Percentiles rank a stretch among this genome's conserved stretches.
phyloP scores from a whole-genome alignment of 306 rosid species.

The Cicer cuneatum region DNA sequence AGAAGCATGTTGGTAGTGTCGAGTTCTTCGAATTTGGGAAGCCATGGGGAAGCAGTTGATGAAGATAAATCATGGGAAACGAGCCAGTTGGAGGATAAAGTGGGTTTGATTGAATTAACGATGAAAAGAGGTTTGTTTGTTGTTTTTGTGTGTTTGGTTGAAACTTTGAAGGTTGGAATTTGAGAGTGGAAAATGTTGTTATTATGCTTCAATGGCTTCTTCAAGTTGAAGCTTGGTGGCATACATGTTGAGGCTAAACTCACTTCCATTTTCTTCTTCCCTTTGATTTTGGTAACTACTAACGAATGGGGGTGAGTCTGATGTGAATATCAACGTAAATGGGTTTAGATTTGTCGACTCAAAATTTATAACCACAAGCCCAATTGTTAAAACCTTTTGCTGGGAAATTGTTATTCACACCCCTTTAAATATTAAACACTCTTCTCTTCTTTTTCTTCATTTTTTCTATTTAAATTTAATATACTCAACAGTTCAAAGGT shows the following conservation, averaged over 20 bases:
- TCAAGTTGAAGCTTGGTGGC: constrained; percentile 42
- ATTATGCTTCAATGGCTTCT: constrained; percentile 39
- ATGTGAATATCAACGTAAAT: not conserved
- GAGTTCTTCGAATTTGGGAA: constrained; percentile 82
- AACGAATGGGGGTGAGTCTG: not conserved
- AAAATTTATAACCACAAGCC: not conserved
- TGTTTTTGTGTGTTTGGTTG: constrained; percentile 39
- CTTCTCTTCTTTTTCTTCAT: no score
- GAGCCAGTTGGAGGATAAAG: constrained; percentile 72
- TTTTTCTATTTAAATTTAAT: no score
- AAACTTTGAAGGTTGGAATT: constrained; percentile 42
- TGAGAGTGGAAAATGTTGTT: constrained; percentile 48
- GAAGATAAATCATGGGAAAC: constrained; percentile 51
- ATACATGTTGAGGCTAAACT: constrained; percentile 60
- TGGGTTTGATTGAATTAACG: constrained; percentile 49
- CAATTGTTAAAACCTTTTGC: not conserved
- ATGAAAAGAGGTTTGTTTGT: constrained; percentile 39
- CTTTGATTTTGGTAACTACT: not conserved
- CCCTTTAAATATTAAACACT: no score
- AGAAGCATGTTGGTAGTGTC: constrained; percentile 91
- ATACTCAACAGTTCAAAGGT: no score
- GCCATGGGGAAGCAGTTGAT: constrained; percentile 56
- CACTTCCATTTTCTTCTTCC: constrained; percentile 50
- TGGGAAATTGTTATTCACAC: not conserved
- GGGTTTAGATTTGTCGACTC: constrained; percentile 28